Evolutionary conservation across 179 eudicot genomes (phyloP), one percentile per base, ranked within the genome.

Genomic region (Nepenthes alata): DNA sequence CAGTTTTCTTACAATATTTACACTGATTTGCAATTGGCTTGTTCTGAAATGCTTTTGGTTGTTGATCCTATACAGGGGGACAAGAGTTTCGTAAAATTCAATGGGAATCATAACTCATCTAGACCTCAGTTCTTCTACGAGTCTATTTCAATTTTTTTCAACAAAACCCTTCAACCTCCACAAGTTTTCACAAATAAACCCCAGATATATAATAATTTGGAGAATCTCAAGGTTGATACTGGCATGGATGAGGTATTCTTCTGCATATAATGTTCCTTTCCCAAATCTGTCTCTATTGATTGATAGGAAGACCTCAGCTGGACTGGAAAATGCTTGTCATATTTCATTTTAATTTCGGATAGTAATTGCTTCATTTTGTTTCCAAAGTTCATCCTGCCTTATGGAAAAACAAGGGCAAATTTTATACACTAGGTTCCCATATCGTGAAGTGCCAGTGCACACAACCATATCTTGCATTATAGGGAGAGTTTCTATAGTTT

Each of bases 141-240:
- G 62, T 85, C 96, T 0, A 89, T 93, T 38, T 84, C 95, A 35
- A 81, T 93, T 63, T 93, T 93, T 80, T 93, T 93, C 76, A 78
- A 84, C 70, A 89, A 93, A 57, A 74, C 83, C 60, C 87, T 93
- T 70, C 91, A 72, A 59, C 98, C 95, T 60, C 98, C 98, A 47
- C 81, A 61, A 67, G 64, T 69, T 63, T 57, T 89, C 56, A 65
- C 86, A 60, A 81, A 73, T 70, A 80, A 73, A 55, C 58, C 79
- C 57, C 82, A 80, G 65, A 79, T 79, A 70, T 77, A 76, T 61
- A 74, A 70, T 70, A 80, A 80, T 62, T 67, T 80, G 77, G 82
- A 80, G 61, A 75, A 75, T 70, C 60, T 81, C 58, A 81, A 77
- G 69, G 75, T 69, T 59, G 73, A 63, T 38, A 70, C 84, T 66